These are phyloP conservation scores for Danielia reshetovae DNA, from an alignment of 805 yeast genomes.

Conservation along the genomic window DNA sequence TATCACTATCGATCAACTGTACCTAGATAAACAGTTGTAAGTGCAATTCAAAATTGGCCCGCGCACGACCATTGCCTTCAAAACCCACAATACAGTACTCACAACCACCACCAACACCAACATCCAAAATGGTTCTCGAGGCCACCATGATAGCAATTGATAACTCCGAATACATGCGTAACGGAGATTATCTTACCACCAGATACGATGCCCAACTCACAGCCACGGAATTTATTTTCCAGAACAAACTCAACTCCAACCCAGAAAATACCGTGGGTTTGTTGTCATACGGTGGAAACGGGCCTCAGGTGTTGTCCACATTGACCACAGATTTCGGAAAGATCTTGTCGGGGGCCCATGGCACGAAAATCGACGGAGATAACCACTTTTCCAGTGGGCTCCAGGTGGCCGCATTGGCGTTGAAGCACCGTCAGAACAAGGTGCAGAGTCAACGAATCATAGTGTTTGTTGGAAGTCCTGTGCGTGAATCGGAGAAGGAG, in stretches of 20 bases:
- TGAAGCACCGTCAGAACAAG: slow-evolving; percentile 94
- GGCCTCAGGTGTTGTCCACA: slow-evolving; percentile 85
- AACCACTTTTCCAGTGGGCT: slow-evolving; percentile 74
- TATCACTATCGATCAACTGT: too few species aligned
- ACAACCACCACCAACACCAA: background rate
- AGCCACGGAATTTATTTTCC: slow-evolving; percentile 81
- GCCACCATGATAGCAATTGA: slow-evolving; percentile 95
- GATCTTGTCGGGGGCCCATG: slow-evolving; percentile 78
- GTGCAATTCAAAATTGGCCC: too few species aligned
- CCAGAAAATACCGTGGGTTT: slow-evolving; percentile 95
- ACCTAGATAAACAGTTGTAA: too few species aligned
- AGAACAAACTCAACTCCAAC: slow-evolving; percentile 78
- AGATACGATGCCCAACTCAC: slow-evolving; percentile 92
- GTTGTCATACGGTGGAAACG: slow-evolving; percentile 79
- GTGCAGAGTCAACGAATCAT: slow-evolving; percentile 87
- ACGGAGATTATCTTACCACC: slow-evolving; percentile 87
- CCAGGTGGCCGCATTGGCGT: slow-evolving; percentile 86
- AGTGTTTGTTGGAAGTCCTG: slow-evolving; percentile 85
- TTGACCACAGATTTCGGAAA: slow-evolving; percentile 85
- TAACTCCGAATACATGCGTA: slow-evolving; percentile 93
- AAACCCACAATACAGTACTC: background rate
- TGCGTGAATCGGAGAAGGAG: slow-evolving; percentile 63
- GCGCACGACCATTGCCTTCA: slow-evolving; percentile 8
- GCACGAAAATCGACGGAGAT: slow-evolving; percentile 64
- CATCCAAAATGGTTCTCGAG: slow-evolving; percentile 74